These are phyloP conservation scores for Botryotinia convoluta DNA, from an alignment of 2,329 filamentous ascomycete genomes.

Conservation along the genomic window DNA sequence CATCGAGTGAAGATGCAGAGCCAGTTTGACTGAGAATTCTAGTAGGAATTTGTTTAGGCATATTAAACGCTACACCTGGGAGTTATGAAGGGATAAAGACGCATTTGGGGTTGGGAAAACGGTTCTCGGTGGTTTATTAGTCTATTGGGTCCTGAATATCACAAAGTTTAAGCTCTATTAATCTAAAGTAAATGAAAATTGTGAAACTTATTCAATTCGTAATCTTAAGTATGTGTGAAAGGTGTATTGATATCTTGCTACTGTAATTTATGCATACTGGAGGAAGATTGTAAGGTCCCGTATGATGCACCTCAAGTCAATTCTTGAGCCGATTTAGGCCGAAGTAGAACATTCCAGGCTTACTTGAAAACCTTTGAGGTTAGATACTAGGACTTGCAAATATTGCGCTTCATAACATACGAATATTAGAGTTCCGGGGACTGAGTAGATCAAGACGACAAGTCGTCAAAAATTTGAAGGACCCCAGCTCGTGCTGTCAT, in stretches of 20 bases:
- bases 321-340: background rate
- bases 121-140: background rate
- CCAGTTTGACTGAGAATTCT: background rate
- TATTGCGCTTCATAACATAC: too few relatives aligned
- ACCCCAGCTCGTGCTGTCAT: background rate
- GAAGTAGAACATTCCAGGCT: background rate
- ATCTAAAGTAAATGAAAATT: background rate
- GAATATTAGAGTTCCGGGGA: too few relatives aligned
- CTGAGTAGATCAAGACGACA: background rate
- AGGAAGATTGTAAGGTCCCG: background rate
- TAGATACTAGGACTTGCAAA: too few relatives aligned
- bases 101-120: background rate
- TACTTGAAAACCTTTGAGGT: background rate
- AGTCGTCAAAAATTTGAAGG: background rate
- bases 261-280: background rate
- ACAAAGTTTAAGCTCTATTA: background rate
- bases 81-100: background rate
- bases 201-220: background rate
- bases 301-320: background rate
- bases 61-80: accelerated
- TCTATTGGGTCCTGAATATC: background rate
- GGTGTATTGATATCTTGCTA: background rate
- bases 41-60: too few relatives aligned
- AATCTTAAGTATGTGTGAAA: background rate
- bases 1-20: background rate